Evolutionary conservation across 257 asterid genomes (phyloP), one percentile per base, ranked within the genome.

Genomic region (Echites panduratus): DNA sequence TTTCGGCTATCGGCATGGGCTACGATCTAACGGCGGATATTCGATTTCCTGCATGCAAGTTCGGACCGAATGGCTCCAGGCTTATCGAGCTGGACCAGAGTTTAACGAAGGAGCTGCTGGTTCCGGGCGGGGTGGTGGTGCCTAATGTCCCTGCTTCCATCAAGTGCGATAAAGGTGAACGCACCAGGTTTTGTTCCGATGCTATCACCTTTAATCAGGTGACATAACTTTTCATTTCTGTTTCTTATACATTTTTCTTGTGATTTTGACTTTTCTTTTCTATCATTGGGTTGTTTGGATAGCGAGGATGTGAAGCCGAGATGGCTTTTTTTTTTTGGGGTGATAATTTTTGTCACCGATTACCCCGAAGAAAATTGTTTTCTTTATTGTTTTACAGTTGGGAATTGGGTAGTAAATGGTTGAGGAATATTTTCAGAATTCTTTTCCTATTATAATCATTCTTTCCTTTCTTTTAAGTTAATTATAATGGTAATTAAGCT

Each of bases 131-230:
- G 67, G 91, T 86, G 64, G 88, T 85, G 77, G 90, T 94, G 27
- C 73, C 86, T 0, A 71, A 77, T 52, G 97, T 89, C 0, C 80
- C 91, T 1, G 71, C 85, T 49, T 82, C 97, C 8, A 88, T 94
- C 77, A 94, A 89, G 90, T 94, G 99, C 72, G 99, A 88, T 74
- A 94, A 94, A 84, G 99, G 99, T 66, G 99, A 94, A 85, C 87
- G 97, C 63, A 94, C 89, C 49, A 82, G 99, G 85, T 94, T 94
- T 77, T 87, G 91, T 82, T 89, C 99, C 75, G 99, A 94, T 68
- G 85, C 88, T 49, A 87, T 94, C 69, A 62, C 96, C 54, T 94
- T 94, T 80, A 87, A 70, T 76, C 96, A 86, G 97, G 99, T 94
- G 16, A 49, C 27, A n/a, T 32, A 22, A 52, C 14, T 4, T 9